Conservation (phyloP, 1,284 basidiomycete genomes). For the Schizophyllum commune region DNA sequence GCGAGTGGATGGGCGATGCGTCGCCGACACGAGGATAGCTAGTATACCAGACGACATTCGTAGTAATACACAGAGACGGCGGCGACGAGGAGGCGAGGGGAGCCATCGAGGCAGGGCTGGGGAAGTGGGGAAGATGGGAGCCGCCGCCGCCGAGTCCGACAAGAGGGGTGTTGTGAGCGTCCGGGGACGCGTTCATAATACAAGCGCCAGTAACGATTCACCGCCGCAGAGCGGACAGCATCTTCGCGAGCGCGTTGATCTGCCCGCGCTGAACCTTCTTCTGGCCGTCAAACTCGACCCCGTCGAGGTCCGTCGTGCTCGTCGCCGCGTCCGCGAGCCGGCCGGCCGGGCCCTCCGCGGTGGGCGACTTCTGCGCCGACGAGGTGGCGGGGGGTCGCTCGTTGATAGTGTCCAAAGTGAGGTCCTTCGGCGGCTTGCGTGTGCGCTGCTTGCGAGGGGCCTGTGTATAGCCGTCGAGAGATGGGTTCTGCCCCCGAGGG, state of each 20-base stretch:
- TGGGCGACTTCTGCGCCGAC: constrained; percentile 27
- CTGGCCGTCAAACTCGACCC: constrained; percentile 44
- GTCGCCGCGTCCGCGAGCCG: constrained; percentile 43
- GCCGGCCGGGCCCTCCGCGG: neutral
- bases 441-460: constrained; percentile 50
- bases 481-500: constrained; percentile 54
- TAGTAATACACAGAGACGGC: neutral
- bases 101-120: neutral
- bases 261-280: constrained; percentile 81
- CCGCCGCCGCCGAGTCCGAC: neutral
- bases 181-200: neutral
- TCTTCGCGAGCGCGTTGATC: constrained; percentile 77
- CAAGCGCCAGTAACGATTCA: constrained; percentile 21
- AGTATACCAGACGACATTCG: neutral
- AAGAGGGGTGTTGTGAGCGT: neutral
- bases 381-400: constrained; percentile 43
- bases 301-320: constrained; percentile 59
- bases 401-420: constrained; percentile 62
- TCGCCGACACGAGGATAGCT: neutral
- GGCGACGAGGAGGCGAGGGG: neutral
- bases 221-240: constrained; percentile 69
- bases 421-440: constrained; percentile 51
- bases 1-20: neutral
- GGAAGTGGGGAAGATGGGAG: neutral
- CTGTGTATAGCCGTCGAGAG: constrained; percentile 55